Evolutionary conservation across 192 early-diverging fungal genomes (phyloP).

Genomic region (Allomyces javanicus): DNA sequence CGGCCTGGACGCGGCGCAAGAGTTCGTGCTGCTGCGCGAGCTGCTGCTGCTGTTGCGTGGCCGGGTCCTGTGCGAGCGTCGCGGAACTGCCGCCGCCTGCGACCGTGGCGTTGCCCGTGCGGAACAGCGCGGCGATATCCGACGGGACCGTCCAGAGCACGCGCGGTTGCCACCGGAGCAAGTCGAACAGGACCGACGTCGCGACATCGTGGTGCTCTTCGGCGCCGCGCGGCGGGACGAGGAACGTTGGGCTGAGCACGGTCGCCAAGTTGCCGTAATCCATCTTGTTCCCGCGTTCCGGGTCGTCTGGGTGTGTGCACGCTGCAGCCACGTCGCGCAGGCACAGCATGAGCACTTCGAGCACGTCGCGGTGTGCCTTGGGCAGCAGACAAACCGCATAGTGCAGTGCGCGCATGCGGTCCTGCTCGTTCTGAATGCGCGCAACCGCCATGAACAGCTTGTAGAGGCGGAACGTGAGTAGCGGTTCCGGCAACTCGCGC

Average conservation of each 20-base stretch:
- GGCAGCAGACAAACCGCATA: constrained; percentile 69
- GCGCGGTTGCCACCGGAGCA: constrained; percentile 38
- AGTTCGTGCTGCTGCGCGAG: no score
- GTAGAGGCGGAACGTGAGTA: constrained; percentile 77
- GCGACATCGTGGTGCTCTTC: constrained; percentile 49
- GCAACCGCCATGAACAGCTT: constrained; percentile 42
- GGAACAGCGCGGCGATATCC: constrained; percentile 7
- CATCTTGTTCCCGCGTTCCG: constrained; percentile 74
- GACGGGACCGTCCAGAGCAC: constrained; percentile 37
- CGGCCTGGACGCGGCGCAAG: no score
- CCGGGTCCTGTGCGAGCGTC: no score
- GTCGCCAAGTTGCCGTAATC: constrained; percentile 77
- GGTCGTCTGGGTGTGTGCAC: constrained; percentile 22
- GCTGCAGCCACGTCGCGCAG: constrained; percentile 67
- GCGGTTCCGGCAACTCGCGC: constrained; percentile 84
- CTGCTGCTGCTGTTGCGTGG: no score
- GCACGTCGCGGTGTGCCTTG: constrained; percentile 72
- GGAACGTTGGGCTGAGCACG: constrained; percentile 83
- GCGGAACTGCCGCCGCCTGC: no score
- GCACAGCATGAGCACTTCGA: constrained; percentile 78
- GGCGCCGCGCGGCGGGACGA: constrained; percentile 73
- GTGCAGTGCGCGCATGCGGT: constrained; percentile 52
- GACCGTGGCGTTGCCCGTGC: no score
- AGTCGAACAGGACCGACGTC: constrained; percentile 42
- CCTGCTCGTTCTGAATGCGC: constrained; percentile 19